Evolutionary conservation across 1,284 basidiomycete genomes (phyloP).

Genomic region (Malassezia globosa): DNA sequence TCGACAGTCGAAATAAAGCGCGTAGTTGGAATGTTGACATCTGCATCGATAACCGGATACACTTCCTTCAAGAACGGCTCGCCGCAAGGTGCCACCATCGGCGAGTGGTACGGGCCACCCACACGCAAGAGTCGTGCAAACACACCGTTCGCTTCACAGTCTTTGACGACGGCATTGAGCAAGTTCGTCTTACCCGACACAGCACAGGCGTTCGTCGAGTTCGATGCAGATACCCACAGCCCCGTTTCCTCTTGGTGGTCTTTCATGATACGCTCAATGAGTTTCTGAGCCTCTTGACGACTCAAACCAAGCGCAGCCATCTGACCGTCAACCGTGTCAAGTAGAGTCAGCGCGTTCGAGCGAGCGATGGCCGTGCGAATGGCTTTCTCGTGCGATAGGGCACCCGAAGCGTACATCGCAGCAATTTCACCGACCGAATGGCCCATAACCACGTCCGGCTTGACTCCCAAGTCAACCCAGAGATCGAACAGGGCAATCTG

Average conservation of each 20-base stretch:
- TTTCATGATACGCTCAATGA: slow-evolving; percentile 11
- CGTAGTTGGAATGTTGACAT: slow-evolving; percentile 14
- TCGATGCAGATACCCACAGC: slow-evolving; percentile 16
- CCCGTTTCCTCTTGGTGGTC: slow-evolving; percentile 4
- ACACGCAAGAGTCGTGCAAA: slow-evolving; percentile 18
- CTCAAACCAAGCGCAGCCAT: slow-evolving; percentile 18
- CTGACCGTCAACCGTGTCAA: slow-evolving; percentile 13
- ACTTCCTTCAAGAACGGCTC: slow-evolving; percentile 17
- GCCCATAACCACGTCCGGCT: slow-evolving; percentile 16
- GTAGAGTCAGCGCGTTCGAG: slow-evolving; percentile 11
- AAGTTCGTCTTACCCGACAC: slow-evolving; percentile 15
- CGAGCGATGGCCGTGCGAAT: slow-evolving; percentile 18
- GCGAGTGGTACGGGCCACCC: slow-evolving; percentile 19
- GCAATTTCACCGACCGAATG: slow-evolving; percentile 22
- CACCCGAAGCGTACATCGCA: slow-evolving; percentile 18
- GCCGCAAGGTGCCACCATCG: slow-evolving; percentile 17
- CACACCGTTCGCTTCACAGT: slow-evolving; percentile 10
- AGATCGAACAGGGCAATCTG: slow-evolving; percentile 22
- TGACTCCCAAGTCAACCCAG: slow-evolving; percentile 10
- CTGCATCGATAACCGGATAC: slow-evolving; percentile 13
- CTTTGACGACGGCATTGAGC: slow-evolving; percentile 9
- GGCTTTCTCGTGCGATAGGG: slow-evolving; percentile 12
- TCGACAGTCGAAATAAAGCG: slow-evolving; percentile 18
- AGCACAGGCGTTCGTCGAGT: slow-evolving; percentile 15
- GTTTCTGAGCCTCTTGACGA: slow-evolving; percentile 10